Percentiles rank a stretch among this genome's conserved stretches.
These are phyloP conservation scores for Cutaneotrichosporon sp. DNA, from an alignment of 1,284 basidiomycete genomes.

Conservation along the genomic window DNA sequence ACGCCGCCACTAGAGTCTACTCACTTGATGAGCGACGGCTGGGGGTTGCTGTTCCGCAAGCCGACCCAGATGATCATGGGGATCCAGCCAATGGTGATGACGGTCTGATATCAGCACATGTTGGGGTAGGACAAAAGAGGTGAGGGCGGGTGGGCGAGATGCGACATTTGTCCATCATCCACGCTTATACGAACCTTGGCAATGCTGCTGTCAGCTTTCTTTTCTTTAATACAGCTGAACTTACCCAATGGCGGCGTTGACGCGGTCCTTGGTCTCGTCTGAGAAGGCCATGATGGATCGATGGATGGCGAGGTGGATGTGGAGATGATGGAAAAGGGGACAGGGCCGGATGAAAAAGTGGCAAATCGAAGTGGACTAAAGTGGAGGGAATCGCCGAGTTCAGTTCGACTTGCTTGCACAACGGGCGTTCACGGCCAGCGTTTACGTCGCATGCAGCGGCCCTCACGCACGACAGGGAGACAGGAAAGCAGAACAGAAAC, in stretches of 20 bases:
- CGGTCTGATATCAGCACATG: constrained; percentile 56
- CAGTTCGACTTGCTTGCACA: no score
- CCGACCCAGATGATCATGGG: constrained; percentile 90
- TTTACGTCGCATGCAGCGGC: no score
- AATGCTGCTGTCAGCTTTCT: constrained; percentile 7
- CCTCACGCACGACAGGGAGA: no score
- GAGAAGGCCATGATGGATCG: constrained; percentile 45
- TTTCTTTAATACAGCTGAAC: constrained; percentile 10
- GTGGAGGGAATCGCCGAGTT: neutral
- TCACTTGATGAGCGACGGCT: constrained; percentile 88
- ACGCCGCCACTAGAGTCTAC: constrained; percentile 36
- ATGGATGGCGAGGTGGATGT: neutral
- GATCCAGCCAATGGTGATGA: constrained; percentile 88
- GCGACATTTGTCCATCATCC: neutral
- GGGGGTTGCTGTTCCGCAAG: constrained; percentile 79
- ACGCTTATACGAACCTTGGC: constrained; percentile 15
- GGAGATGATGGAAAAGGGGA: neutral
- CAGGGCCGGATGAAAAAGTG: neutral
- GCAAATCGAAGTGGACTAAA: neutral
- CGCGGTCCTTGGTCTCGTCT: constrained; percentile 50
- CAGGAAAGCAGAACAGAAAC: no score
- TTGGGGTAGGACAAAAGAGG: no score
- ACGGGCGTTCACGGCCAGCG: no score
- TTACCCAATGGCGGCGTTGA: constrained; percentile 47
- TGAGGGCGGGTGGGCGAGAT: neutral